phyloP scores from a whole-genome alignment of 2,329 filamentous ascomycete genomes.

The Claviceps arundinis region DNA sequence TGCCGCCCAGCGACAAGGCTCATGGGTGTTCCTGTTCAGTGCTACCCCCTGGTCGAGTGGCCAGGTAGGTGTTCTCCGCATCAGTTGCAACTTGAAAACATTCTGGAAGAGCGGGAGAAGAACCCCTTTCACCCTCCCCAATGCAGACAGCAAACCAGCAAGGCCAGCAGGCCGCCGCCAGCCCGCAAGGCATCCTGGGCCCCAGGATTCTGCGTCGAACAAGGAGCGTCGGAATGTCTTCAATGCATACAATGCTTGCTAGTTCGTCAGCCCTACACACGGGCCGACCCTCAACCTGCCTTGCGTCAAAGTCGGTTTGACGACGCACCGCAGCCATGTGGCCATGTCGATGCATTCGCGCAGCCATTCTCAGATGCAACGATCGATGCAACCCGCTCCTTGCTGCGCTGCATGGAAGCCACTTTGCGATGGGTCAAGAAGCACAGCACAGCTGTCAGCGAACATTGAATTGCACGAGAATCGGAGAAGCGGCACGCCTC shows the following conservation, averaged over 20 bases:
- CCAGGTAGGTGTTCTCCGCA: constrained; percentile 1
- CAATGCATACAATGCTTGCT: constrained; percentile 2
- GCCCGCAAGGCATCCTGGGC: constrained; percentile 1
- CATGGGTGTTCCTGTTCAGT: neutral
- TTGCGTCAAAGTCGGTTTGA: constrained; percentile 1
- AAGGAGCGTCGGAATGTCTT: constrained; percentile 7
- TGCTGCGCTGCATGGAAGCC: neutral
- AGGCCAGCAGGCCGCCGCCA: neutral
- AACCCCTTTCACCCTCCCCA: neutral
- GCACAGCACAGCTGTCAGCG: neutral
- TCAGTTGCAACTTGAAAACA: constrained; percentile 2
- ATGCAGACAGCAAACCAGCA: neutral
- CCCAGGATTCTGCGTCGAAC: constrained; percentile 4
- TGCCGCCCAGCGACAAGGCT: neutral
- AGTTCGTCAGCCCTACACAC: constrained; percentile 7
- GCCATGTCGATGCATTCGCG: neutral
- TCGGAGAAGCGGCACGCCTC: neutral
- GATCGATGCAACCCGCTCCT: neutral
- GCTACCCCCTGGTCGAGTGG: constrained; percentile 1
- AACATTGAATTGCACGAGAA: neutral
- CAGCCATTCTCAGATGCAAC: neutral
- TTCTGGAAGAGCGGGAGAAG: constrained; percentile 4
- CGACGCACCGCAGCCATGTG: constrained; percentile 3
- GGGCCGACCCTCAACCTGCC: constrained; percentile 6
- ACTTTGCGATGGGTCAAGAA: neutral